A percentile compares a stretch with the other conserved stretches of the same genome.
These are phyloP conservation scores for Fusarium armeniacum DNA, from an alignment of 2,329 filamentous ascomycete genomes.

Conservation along the genomic window DNA sequence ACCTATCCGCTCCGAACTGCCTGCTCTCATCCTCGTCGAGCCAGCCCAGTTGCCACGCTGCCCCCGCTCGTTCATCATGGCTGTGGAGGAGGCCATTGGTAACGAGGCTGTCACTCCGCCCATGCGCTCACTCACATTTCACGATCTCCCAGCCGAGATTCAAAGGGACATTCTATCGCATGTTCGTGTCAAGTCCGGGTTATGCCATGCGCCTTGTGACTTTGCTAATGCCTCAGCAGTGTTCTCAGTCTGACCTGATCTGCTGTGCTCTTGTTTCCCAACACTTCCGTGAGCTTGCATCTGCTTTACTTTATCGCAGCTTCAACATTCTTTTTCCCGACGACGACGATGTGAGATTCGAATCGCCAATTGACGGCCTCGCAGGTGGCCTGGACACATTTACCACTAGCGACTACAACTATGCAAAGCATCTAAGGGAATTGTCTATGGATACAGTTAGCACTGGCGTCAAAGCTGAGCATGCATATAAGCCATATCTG, in stretches of 20 bases:
- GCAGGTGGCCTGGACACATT: conserved; percentile 72
- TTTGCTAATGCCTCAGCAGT: conserved; percentile 55
- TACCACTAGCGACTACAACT: conserved; percentile 73
- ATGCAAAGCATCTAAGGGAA: conserved; percentile 69
- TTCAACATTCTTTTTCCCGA: conserved; percentile 74
- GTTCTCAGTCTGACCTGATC: conserved; percentile 66
- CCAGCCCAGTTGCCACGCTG: conserved; percentile 38
- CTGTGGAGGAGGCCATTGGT: conserved; percentile 52
- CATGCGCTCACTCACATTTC: conserved; percentile 52
- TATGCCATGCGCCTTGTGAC: not conserved
- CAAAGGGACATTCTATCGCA: conserved; percentile 64
- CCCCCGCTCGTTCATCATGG: conserved; percentile 54
- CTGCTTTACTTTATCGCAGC: conserved; percentile 70
- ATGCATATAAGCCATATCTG: conserved; percentile 67
- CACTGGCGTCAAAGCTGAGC: conserved; percentile 66
- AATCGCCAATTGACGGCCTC: conserved; percentile 69
- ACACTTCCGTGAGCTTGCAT: conserved; percentile 70
- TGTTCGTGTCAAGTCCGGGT: conserved; percentile 53
- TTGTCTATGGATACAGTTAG: conserved; percentile 69
- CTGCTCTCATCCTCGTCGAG: conserved; percentile 3
- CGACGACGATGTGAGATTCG: conserved; percentile 66
- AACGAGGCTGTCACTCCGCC: conserved; percentile 47
- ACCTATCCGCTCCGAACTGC: conserved; percentile 2
- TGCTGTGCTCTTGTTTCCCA: conserved; percentile 70
- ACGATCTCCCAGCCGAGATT: conserved; percentile 63